A percentile compares a stretch with the other conserved stretches of the same genome.
These are phyloP conservation scores for Paratinospora sagittata DNA, from an alignment of 164 flowering plant genomes.

Conservation along the genomic window DNA sequence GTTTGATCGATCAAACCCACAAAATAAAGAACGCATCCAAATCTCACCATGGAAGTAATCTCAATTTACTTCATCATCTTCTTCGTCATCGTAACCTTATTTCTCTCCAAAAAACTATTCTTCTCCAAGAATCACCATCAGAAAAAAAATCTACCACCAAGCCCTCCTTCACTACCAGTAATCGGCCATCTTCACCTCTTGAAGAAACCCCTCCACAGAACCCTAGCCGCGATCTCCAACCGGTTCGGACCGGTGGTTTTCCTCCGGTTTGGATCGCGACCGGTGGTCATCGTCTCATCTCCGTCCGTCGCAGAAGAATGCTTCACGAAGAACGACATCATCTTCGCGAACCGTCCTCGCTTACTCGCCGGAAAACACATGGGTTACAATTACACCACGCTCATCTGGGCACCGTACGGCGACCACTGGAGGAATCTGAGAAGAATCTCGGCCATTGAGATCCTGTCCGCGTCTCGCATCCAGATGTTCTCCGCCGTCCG, in stretches of 20 bases:
- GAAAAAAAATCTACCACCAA: slow-evolving; percentile 32
- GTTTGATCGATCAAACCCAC: no score
- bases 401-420: slow-evolving; percentile 40
- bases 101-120: slow-evolving; percentile 15
- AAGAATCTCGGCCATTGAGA: slow-evolving; percentile 28
- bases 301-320: slow-evolving; percentile 44
- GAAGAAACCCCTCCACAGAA: slow-evolving; percentile 16
- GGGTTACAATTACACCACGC: slow-evolving; percentile 28
- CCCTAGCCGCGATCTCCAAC: slow-evolving; percentile 16
- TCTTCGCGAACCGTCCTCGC: slow-evolving; percentile 47
- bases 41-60: neutral
- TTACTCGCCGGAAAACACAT: slow-evolving; percentile 29
- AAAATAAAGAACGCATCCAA: no score
- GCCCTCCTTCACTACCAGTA: slow-evolving; percentile 31
- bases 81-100: neutral
- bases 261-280: slow-evolving; percentile 29
- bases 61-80: slow-evolving; percentile 1
- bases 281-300: slow-evolving; percentile 41
- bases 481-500: slow-evolving; percentile 25
- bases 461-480: slow-evolving; percentile 36
- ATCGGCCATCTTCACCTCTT: slow-evolving; percentile 34
- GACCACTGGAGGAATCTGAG: slow-evolving; percentile 49
- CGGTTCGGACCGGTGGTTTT: slow-evolving; percentile 22
- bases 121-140: neutral
- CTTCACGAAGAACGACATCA: slow-evolving; percentile 37